Conservation (phyloP, 2,329 filamentous ascomycete genomes). For the Pseudophaeomoniella oleicola region DNA sequence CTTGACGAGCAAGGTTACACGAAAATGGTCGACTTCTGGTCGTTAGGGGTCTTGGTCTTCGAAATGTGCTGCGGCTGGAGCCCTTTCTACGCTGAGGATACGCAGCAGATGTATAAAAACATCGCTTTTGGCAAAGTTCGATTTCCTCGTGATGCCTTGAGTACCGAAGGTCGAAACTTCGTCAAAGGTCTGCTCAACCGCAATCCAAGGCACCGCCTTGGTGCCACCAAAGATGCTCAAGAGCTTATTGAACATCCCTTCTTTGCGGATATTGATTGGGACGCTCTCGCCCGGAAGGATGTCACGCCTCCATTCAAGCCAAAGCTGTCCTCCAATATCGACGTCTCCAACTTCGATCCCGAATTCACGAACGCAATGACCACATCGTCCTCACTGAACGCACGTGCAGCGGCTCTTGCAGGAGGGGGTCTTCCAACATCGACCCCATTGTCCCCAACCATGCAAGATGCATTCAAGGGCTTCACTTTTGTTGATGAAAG, state of each 20-base stretch:
- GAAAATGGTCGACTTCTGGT: constrained; percentile 99
- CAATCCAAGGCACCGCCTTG: constrained; percentile 89
- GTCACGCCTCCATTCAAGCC: constrained; percentile 96
- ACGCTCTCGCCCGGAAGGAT: constrained; percentile 71
- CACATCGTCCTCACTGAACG: constrained; percentile 75
- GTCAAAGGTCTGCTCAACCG: constrained; percentile 95
- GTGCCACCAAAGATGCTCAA: constrained; percentile 78
- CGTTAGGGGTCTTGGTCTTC: constrained; percentile 88
- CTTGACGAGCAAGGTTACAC: constrained; percentile 95
- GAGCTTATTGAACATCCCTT: constrained; percentile 91
- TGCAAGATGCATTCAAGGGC: constrained; percentile 95
- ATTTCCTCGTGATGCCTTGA: constrained; percentile 88
- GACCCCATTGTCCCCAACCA: constrained; percentile 83
- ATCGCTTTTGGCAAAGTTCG: constrained; percentile 97
- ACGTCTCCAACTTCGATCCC: constrained; percentile 96
- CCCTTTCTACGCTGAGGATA: constrained; percentile 96
- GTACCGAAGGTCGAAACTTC: constrained; percentile 89
- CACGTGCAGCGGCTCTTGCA: constrained; percentile 73
- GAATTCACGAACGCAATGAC: constrained; percentile 94
- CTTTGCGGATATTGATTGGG: constrained; percentile 91
- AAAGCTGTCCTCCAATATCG: constrained; percentile 86
- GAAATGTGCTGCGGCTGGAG: constrained; percentile 99
- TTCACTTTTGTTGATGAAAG: constrained; percentile 99
- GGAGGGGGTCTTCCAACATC: constrained; percentile 69
- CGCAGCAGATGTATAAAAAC: constrained; percentile 99